These are phyloP conservation scores for Gamarada debralockiae DNA, from an alignment of 495 filamentous ascomycete species.

Conservation along the genomic window DNA sequence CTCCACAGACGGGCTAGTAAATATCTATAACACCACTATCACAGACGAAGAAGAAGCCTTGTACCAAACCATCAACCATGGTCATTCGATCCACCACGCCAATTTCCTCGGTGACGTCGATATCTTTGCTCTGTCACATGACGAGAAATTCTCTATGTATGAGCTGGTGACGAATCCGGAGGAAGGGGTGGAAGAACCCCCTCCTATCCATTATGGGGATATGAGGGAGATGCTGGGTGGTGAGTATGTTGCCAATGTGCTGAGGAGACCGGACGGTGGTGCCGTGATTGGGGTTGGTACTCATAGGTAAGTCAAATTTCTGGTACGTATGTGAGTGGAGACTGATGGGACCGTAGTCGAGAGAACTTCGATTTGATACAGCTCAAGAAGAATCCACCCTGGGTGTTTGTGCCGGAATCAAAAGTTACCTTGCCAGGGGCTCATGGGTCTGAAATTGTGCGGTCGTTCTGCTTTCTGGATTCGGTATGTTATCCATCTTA, in stretches of 20 bases:
- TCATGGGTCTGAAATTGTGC: constrained; percentile 80
- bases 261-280: constrained; percentile 48
- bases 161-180: constrained; percentile 55
- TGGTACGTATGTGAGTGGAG: too few relatives aligned
- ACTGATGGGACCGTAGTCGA: constrained; percentile 39
- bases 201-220: constrained; percentile 68
- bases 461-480: constrained; percentile 72
- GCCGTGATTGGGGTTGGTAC: constrained; percentile 59
- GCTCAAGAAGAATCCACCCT: constrained; percentile 51
- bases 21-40: constrained; percentile 72
- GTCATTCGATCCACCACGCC: constrained; percentile 75
- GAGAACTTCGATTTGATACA: constrained; percentile 66
- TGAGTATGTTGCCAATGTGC: constrained; percentile 79
- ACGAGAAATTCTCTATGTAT: constrained; percentile 78
- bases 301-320: constrained; percentile 48
- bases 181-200: constrained; percentile 45
- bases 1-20: constrained; percentile 89
- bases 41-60: constrained; percentile 84
- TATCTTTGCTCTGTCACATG: constrained; percentile 74
- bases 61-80: constrained; percentile 83
- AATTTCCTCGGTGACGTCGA: constrained; percentile 68
- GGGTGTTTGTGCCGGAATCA: constrained; percentile 57
- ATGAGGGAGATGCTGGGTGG: constrained; percentile 65
- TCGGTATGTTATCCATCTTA: constrained; percentile 39
- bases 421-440: constrained; percentile 66